Evolutionary conservation across 768 basidiomycete species (phyloP).

Genomic region (Tricholoma bakamatsutake): DNA sequence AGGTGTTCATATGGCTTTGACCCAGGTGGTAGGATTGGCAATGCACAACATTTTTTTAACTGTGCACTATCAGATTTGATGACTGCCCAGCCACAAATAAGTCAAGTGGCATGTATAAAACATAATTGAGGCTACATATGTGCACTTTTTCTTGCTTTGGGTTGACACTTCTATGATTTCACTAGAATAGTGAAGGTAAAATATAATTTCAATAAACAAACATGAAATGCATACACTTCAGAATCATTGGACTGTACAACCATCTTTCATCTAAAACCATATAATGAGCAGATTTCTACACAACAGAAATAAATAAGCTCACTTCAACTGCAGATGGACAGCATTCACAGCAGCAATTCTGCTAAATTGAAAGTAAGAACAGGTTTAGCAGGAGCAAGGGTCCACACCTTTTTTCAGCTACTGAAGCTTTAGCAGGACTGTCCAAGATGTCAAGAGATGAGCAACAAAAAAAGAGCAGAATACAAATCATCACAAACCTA

Average conservation of each 20-base stretch:
- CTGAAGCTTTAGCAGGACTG: background rate
- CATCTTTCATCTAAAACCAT: background rate
- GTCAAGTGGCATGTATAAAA: background rate
- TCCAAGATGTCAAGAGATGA: too few relatives aligned
- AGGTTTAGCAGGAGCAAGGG: background rate
- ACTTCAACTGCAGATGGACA: background rate
- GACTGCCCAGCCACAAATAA: background rate
- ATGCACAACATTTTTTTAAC: background rate
- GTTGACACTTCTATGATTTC: background rate
- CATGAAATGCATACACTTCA: background rate
- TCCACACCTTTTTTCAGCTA: background rate
- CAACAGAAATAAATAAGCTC: background rate
- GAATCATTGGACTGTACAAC: background rate
- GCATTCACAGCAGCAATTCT: background rate
- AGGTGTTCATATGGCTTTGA: background rate
- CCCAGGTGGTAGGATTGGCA: background rate
- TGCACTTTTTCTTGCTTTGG: background rate
- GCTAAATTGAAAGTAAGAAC: background rate
- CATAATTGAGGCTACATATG: background rate
- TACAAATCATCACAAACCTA: too few relatives aligned
- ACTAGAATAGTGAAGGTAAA: background rate
- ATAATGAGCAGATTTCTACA: background rate
- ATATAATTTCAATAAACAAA: background rate
- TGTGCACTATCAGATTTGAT: background rate
- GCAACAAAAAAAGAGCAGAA: too few relatives aligned